Evolutionary conservation across 2,329 filamentous ascomycete genomes (phyloP), one percentile per base, ranked within the genome.

Genomic region (Akanthomyces dipterigenus): DNA sequence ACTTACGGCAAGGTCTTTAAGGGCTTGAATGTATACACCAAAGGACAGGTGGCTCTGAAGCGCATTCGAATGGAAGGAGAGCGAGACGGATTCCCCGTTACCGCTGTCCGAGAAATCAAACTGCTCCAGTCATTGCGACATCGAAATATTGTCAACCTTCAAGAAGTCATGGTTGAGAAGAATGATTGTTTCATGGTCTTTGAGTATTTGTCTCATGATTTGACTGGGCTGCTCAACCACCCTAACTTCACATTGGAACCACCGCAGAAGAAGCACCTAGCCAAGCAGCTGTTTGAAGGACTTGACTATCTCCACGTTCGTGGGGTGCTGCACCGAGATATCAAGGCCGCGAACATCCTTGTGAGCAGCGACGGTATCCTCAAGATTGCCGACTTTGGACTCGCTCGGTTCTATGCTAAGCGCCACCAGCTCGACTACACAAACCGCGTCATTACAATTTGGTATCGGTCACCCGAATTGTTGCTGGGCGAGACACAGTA

Each of bases 141-240:
- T 69, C 77, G 81, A 63, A 96, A 96, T 69, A 87, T 96, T 55
- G 91, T 96, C 62, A 86, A 87, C 45, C 78, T 96, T 20, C 86
- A 90, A 66, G 92, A 96, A 76, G 91, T 96, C 66, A 99, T 99
- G 95, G 95, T 99, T 2, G 95, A 99, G 76, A 90, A 89, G 71
- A 98, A 98, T 67, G 93, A 98, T 75, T 99, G 95, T 73, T 99
- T 96, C 76, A 99, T 99, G 95, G 95, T 99, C 3, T 99, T 99
- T 66, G 95, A 99, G 73, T 99, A 99, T 71, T 82, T 98, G 36
- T 93, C 95, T 1, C 95, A 99, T 72, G 95, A 99, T 73, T 79
- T 99, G 63, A 99, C 95, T 3, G 95, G 95, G 16, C 80, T 99
- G 36, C 84, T 99, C 63, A 98, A 98, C 69, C 95, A 99, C 70